Evolutionary conservation across 768 basidiomycete genomes (phyloP).

Genomic region (Leucocoprinus birnbaumii): DNA sequence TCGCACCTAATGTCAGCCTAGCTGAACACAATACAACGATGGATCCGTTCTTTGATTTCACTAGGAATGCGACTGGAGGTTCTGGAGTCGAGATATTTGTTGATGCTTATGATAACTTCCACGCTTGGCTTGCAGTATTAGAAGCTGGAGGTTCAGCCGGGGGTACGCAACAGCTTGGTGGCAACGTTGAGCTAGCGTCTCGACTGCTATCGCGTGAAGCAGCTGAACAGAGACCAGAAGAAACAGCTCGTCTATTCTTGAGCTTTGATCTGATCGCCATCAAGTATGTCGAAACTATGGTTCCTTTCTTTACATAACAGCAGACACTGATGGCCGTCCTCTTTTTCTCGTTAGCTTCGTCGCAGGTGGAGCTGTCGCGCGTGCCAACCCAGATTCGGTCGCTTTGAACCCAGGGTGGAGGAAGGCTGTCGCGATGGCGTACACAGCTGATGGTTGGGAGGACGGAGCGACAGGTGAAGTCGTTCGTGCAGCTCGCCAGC

Average conservation of each 20-base stretch:
- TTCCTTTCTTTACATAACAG: not conserved
- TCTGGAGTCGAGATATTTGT: not conserved
- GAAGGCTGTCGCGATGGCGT: slow-evolving; percentile 30
- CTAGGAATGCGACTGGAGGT: not conserved
- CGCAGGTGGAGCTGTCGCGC: slow-evolving; percentile 41
- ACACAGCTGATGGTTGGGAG: slow-evolving; percentile 21
- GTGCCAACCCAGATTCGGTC: slow-evolving; percentile 30
- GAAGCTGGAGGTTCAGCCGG: no score
- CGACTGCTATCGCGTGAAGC: slow-evolving; percentile 30
- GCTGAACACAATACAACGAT: slow-evolving; percentile 32
- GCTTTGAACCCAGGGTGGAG: slow-evolving; percentile 51
- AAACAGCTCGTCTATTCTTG: slow-evolving; percentile 23
- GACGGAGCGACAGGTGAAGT: slow-evolving; percentile 22
- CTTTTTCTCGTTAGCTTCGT: slow-evolving; percentile 28
- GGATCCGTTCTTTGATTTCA: slow-evolving; percentile 27
- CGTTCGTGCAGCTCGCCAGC: slow-evolving; percentile 18
- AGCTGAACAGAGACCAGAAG: slow-evolving; percentile 19
- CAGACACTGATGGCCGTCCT: not conserved
- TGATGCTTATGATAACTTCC: not conserved
- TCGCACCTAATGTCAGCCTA: slow-evolving; percentile 32
- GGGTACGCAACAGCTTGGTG: slow-evolving; percentile 20
- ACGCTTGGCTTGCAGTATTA: not conserved
- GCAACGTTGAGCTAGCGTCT: slow-evolving; percentile 25
- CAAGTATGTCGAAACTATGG: slow-evolving; percentile 17
- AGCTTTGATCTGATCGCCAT: slow-evolving; percentile 18